A percentile compares a stretch with the other conserved stretches of the same genome.
Conservation (phyloP, 108 stramenopile species). For the Aurantiochytrium sp. region DNA sequence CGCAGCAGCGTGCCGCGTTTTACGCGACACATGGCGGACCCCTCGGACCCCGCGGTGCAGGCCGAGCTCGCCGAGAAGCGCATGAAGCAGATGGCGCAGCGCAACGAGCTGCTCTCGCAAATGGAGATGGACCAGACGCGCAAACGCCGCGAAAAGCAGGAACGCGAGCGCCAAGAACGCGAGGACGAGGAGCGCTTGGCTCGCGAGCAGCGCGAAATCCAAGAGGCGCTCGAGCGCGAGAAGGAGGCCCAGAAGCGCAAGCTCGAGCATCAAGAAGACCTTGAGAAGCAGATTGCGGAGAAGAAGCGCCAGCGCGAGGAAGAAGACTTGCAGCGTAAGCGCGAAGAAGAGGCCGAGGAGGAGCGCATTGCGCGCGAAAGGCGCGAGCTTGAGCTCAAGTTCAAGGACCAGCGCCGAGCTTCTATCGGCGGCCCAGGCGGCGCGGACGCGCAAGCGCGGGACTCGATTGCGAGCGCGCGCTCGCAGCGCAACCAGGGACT, state of each 20-base stretch:
- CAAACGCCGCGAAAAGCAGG: neutral
- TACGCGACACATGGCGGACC: neutral
- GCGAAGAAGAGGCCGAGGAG: conserved; percentile 2
- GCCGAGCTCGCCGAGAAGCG: neutral
- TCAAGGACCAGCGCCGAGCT: neutral
- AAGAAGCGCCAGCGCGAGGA: conserved; percentile 14
- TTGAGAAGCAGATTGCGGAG: neutral
- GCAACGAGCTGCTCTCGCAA: neutral
- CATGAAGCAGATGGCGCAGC: neutral
- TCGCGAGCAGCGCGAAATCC: neutral
- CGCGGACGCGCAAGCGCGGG: no score
- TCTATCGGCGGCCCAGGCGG: no score
- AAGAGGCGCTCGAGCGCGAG: conserved; percentile 25
- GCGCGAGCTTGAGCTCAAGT: neutral
- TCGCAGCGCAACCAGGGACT: no score
- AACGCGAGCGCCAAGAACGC: neutral
- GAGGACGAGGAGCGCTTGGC: neutral
- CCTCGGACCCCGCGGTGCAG: neutral
- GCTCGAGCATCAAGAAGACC: neutral
- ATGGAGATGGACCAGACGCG: neutral
- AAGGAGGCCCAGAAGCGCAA: neutral
- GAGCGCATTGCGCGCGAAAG: neutral
- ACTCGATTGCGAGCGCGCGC: no score
- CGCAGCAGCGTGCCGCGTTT: neutral
- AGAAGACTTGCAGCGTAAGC: neutral